A percentile compares a stretch with the other conserved stretches of the same genome.
Evolutionary conservation across 2,329 filamentous ascomycete genomes (phyloP).

Genomic region (Penicillium hordei): DNA sequence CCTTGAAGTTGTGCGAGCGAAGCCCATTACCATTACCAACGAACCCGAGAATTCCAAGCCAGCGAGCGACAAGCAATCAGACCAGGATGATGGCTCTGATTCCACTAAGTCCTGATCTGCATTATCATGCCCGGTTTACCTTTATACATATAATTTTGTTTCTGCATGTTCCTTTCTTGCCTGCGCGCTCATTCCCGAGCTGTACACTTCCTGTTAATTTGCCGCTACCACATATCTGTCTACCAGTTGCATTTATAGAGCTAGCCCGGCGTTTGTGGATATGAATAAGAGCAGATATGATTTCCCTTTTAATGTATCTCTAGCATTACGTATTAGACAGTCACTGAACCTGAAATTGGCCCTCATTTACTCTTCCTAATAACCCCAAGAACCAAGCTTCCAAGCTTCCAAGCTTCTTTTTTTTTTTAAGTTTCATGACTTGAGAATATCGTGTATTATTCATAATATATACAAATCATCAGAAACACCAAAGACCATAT

Average conservation of each 20-base stretch:
- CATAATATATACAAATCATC: not conserved
- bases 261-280: constrained; percentile 21
- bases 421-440: not conserved
- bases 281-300: constrained; percentile 1
- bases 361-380: not conserved
- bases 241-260: constrained; percentile 21
- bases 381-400: not conserved
- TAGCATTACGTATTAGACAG: not conserved
- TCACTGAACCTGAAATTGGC: not conserved
- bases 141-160: constrained; percentile 17
- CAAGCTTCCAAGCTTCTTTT: not conserved
- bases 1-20: constrained; percentile 49
- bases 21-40: constrained; percentile 31
- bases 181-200: constrained; percentile 4
- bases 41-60: constrained; percentile 10
- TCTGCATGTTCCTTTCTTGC: not conserved
- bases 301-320: not conserved
- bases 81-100: constrained; percentile 15
- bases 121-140: not conserved
- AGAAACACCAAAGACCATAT: not conserved
- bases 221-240: constrained; percentile 16
- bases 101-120: constrained; percentile 15
- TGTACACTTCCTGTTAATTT: constrained; percentile 18
- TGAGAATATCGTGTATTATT: not conserved
- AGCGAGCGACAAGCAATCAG: constrained; percentile 7